Evolutionary conservation across 371 early-diverging fungal genomes (phyloP).

Genomic region (Umbelopsis sp.): DNA sequence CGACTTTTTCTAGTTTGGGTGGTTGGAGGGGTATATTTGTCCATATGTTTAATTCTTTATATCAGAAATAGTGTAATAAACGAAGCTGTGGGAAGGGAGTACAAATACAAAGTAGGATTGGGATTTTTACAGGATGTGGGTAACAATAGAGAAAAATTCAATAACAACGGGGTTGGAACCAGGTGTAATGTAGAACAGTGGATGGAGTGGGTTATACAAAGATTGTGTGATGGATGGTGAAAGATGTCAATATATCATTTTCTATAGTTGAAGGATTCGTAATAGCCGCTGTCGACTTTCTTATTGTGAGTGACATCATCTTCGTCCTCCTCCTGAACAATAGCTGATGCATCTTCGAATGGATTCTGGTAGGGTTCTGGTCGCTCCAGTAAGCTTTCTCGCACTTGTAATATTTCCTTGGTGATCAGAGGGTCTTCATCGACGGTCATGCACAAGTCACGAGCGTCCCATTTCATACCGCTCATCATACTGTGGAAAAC

Average conservation of each 20-base stretch:
- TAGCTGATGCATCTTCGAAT: slow-evolving; percentile 47
- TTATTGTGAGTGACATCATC: slow-evolving; percentile 9
- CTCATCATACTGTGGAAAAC: slow-evolving; percentile 50
- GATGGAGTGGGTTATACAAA: background rate
- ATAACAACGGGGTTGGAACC: background rate
- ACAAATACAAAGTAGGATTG: no score
- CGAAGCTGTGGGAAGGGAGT: no score
- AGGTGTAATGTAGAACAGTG: background rate
- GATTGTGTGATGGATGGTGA: background rate
- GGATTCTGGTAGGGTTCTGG: slow-evolving; percentile 42
- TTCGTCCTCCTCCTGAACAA: slow-evolving; percentile 46
- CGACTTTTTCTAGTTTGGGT: no score
- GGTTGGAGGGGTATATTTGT: no score
- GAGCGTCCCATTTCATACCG: slow-evolving; percentile 38
- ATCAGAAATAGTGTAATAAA: no score
- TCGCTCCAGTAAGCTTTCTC: slow-evolving; percentile 19
- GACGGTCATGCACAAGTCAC: slow-evolving; percentile 30
- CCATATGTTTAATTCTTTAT: no score
- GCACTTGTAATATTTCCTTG: background rate
- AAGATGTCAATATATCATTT: background rate
- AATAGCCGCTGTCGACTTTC: slow-evolving; percentile 33
- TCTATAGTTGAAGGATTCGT: slow-evolving; percentile 19
- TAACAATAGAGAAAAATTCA: no score
- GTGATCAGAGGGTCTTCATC: slow-evolving; percentile 5
- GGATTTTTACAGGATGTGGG: no score